These are phyloP conservation scores for Rhodotorula sp. DNA, from an alignment of 1,284 basidiomycete genomes.

Conservation along the genomic window DNA sequence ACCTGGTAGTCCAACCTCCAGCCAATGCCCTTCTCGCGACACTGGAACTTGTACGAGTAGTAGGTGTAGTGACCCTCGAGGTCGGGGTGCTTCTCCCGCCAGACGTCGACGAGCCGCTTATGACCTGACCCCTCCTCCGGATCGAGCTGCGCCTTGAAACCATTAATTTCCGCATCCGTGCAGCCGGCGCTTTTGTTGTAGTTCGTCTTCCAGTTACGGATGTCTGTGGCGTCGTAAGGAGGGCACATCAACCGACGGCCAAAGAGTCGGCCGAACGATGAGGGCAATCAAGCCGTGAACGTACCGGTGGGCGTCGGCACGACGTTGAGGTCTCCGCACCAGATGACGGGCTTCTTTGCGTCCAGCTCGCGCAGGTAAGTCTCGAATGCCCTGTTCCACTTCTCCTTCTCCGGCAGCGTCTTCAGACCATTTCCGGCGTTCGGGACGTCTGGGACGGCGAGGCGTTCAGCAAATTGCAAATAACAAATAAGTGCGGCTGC, in stretches of 20 bases:
- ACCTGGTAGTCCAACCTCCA: slow-evolving; percentile 76
- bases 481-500: too few species aligned
- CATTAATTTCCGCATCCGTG: slow-evolving; percentile 65
- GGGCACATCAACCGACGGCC: too few species aligned
- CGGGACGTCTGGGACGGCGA: slow-evolving; percentile 70
- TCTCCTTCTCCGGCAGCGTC: slow-evolving; percentile 48
- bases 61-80: slow-evolving; percentile 63
- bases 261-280: slow-evolving; percentile 35
- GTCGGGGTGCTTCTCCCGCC: slow-evolving; percentile 71
- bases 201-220: slow-evolving; percentile 50
- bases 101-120: slow-evolving; percentile 68
- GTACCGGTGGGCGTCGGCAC: slow-evolving; percentile 54
- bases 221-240: too few species aligned
- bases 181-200: slow-evolving; percentile 59
- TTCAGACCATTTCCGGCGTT: slow-evolving; percentile 79
- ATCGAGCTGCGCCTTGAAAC: slow-evolving; percentile 47
- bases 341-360: slow-evolving; percentile 75
- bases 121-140: slow-evolving; percentile 41
- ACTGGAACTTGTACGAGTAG: slow-evolving; percentile 74
- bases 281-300: slow-evolving; percentile 67
- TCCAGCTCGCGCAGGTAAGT: slow-evolving; percentile 68
- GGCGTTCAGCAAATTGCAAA: too few species aligned
- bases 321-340: slow-evolving; percentile 86
- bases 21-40: slow-evolving; percentile 73
- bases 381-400: slow-evolving; percentile 74